Conservation (phyloP, 116 monocot species). For the Zostera marina region DNA sequence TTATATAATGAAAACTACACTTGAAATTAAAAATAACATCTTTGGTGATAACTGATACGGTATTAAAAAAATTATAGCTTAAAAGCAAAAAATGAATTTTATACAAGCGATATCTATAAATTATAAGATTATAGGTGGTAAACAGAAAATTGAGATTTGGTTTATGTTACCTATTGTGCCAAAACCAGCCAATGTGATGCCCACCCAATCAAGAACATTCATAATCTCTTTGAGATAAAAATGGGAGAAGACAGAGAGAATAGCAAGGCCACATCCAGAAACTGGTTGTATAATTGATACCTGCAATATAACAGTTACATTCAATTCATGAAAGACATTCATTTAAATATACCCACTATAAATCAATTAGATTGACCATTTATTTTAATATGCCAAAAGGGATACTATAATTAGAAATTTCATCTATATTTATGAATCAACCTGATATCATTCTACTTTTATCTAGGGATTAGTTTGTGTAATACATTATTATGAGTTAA, state of each 20-base stretch:
- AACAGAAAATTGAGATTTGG: background rate
- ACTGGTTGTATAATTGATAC: constrained; percentile 94
- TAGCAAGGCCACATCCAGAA: constrained; percentile 94
- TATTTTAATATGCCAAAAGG: background rate
- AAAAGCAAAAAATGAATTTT: background rate
- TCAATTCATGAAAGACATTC: background rate
- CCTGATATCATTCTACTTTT: too few species aligned
- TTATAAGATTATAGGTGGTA: background rate
- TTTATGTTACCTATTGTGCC: constrained; percentile 84
- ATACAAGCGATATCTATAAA: background rate
- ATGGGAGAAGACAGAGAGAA: constrained; percentile 88
- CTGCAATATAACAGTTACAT: constrained; percentile 14
- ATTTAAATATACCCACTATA: background rate
- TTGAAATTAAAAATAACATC: background rate
- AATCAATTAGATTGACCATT: background rate
- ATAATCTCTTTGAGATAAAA: constrained; percentile 89
- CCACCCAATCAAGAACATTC: constrained; percentile 90
- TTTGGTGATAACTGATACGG: too few species aligned
- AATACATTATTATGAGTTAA: too few species aligned
- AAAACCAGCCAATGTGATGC: constrained; percentile 70
- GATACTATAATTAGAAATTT: too few species aligned
- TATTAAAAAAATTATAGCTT: too few species aligned
- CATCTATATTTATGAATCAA: too few species aligned
- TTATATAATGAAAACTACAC: background rate
- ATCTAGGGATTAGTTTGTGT: too few species aligned